Base-by-base conservation (phyloP, 2,329 filamentous ascomycete genomes). In the Penicillium freii region DNA sequence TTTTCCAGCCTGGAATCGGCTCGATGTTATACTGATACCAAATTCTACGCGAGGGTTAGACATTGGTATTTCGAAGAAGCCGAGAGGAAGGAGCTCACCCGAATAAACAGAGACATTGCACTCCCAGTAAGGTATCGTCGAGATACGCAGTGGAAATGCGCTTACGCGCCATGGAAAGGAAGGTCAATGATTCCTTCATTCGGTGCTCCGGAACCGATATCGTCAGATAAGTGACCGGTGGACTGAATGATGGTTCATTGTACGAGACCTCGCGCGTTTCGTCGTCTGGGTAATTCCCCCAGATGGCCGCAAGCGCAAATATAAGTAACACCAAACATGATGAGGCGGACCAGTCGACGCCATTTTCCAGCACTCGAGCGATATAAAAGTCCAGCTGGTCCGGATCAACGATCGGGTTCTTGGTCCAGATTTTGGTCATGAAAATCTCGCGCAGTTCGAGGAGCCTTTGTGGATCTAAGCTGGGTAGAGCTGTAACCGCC, bases 1-100 rank as follows among this genome's bases (percentile, higher is more conserved):
- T 66, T 52, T 67, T 67, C 65, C 65, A 67, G 2, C 65, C 65
- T 1, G 63, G 60, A 29, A 67, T 66, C 5, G 65, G 65, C 43
- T 67, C 65, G 27, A 67, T 60, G 27, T 67, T 67, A 45, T 66
- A 67, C 39, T 67, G 65, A 59, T 67, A 67, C 65, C 65, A 67
- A 33, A 67, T 66, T 27, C 65, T 66, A 49, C 7, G 19, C 5
- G 15, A 4, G 19, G n/a, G 29, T 62, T 39, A 60, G 43, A 45
- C 11, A 45, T 17, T 38, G 5, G 15, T 33, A 25, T 48, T 10
- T 33, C 27, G 15, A 15, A 7, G 33, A 3, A 9, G 36, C 23
- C 7, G 13, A 29, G 23, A 13, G 21, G 19, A 13, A 38, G 21
- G 11, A 38, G 23, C 58, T 52, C 23, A 66, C 65, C 65, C 65